phyloP scores from a whole-genome alignment of 2,329 filamentous ascomycete species.

The Akanthomyces uredinophilus region DNA sequence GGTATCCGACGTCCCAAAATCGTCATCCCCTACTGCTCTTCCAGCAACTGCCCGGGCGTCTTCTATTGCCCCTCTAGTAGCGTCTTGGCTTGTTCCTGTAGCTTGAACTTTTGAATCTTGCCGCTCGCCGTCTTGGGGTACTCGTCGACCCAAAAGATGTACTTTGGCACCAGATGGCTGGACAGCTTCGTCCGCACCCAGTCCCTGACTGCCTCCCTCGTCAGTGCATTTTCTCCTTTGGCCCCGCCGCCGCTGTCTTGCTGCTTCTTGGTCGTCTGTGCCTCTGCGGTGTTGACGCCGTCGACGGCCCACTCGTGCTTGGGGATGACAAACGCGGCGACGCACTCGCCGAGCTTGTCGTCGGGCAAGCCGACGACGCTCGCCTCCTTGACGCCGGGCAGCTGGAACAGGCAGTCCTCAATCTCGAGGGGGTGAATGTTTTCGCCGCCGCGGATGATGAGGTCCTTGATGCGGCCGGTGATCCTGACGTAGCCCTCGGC shows the following conservation, averaged over 20 bases:
- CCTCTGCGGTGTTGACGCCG: constrained; percentile 22
- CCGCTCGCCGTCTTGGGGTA: constrained; percentile 94
- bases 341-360: constrained; percentile 76
- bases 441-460: constrained; percentile 92
- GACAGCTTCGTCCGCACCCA: constrained; percentile 69
- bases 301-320: constrained; percentile 25
- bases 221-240: constrained; percentile 32
- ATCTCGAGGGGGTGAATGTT: constrained; percentile 94
- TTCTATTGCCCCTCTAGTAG: constrained; percentile 21
- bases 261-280: constrained; percentile 15
- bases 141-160: constrained; percentile 81
- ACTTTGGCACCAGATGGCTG: constrained; percentile 76
- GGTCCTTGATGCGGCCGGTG: constrained; percentile 87
- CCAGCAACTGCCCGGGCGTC: too few species aligned
- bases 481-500: constrained; percentile 78
- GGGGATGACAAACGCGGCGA: constrained; percentile 76
- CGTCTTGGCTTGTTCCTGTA: constrained; percentile 59
- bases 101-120: constrained; percentile 92
- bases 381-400: constrained; percentile 66
- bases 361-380: constrained; percentile 83
- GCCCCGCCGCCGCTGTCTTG: constrained; percentile 14
- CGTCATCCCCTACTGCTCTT: not conserved
- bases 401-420: constrained; percentile 78
- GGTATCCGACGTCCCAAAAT: not conserved
- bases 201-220: constrained; percentile 53